Conservation (phyloP, 148 eudicot species). For the Rhododendron kiyosumense region DNA sequence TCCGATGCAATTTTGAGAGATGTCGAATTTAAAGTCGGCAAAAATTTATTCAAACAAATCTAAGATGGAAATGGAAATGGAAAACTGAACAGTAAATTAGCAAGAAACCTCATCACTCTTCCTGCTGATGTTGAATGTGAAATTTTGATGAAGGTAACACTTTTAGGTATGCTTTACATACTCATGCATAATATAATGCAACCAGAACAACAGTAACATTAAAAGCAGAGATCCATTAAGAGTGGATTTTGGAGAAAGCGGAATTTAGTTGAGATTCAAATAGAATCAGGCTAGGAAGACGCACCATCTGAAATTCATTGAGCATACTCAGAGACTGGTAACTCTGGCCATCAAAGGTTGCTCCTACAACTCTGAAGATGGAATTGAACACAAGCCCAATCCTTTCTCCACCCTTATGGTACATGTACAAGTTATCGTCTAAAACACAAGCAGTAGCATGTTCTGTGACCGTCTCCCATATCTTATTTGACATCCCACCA, state of each 20-base stretch:
- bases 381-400: conserved; percentile 38
- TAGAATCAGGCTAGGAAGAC: neutral
- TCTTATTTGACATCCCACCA: conserved; percentile 27
- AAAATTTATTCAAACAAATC: neutral
- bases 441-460: conserved; percentile 45
- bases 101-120: neutral
- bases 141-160: neutral
- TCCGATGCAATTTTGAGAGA: neutral
- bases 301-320: conserved; percentile 37
- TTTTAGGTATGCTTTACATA: neutral
- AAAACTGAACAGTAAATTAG: neutral
- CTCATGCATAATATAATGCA: neutral
- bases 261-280: neutral
- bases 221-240: neutral
- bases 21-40: neutral
- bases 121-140: neutral
- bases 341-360: conserved; percentile 36
- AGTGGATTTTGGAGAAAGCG: neutral
- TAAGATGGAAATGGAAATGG: neutral
- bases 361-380: conserved; percentile 33
- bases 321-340: conserved; percentile 28
- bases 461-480: conserved; percentile 37
- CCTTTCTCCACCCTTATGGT: conserved; percentile 23
- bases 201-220: neutral
- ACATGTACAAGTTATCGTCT: conserved; percentile 22